A percentile compares a stretch with the other conserved stretches of the same genome.
These are phyloP conservation scores for Nakazawaea sp. DNA, from an alignment of 805 yeast genomes.

Conservation along the genomic window DNA sequence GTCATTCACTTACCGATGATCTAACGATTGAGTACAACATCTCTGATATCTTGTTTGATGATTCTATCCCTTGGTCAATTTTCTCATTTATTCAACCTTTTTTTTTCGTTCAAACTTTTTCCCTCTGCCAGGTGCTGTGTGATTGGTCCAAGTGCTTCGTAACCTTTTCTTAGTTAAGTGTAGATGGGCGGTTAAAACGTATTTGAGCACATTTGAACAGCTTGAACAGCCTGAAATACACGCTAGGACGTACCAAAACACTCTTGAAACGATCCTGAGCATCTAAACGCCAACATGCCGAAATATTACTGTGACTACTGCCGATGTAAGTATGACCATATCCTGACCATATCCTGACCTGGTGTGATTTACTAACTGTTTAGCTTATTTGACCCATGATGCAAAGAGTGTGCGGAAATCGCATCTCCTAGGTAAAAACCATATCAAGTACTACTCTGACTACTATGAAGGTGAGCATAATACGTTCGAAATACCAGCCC, in stretches of 20 bases:
- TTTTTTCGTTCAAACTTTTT: background rate
- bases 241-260: too few species aligned
- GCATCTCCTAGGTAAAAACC: slow-evolving; percentile 74
- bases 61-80: background rate
- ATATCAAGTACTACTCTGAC: slow-evolving; percentile 61
- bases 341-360: slow-evolving; percentile 9
- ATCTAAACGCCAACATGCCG: slow-evolving; percentile 48
- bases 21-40: slow-evolving; percentile 11
- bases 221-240: too few species aligned
- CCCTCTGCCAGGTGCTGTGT: background rate
- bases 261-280: too few species aligned
- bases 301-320: slow-evolving; percentile 83
- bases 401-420: slow-evolving; percentile 80
- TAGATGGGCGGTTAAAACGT: too few species aligned
- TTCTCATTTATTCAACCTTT: too few species aligned
- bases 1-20: slow-evolving; percentile 11
- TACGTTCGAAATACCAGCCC: background rate
- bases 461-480: slow-evolving; percentile 51
- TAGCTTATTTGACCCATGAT: slow-evolving; percentile 76
- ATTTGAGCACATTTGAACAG: too few species aligned
- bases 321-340: slow-evolving; percentile 32
- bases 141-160: too few species aligned
- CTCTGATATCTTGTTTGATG: background rate
- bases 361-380: background rate
- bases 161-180: too few species aligned